Evolutionary conservation across 2,329 filamentous ascomycete species (phyloP).

Genomic region (Byssothecium circinans): DNA sequence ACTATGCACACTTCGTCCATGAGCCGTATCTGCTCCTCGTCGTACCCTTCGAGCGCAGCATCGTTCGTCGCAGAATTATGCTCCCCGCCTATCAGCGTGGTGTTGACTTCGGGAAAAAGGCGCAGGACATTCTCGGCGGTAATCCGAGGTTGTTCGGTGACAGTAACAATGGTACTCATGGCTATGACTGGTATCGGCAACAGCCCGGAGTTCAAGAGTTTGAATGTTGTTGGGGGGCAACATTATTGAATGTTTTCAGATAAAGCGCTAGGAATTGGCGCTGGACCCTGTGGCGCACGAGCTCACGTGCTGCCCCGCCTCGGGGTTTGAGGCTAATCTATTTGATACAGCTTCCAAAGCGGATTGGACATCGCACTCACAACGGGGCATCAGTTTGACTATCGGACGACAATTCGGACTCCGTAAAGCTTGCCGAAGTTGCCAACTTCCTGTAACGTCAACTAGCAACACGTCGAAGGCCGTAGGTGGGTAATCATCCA

Average conservation of each 20-base stretch:
- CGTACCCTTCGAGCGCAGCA: slow-evolving; percentile 80
- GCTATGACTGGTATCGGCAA: slow-evolving; percentile 11
- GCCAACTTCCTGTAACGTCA: too few species aligned
- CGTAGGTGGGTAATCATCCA: too few species aligned
- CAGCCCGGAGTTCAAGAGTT: background rate
- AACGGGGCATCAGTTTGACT: slow-evolving; percentile 44
- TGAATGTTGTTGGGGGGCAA: background rate
- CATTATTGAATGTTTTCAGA: background rate
- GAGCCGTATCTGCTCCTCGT: slow-evolving; percentile 94
- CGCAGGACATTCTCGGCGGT: slow-evolving; percentile 84
- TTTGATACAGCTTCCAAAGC: background rate
- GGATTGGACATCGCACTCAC: background rate
- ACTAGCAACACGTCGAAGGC: too few species aligned
- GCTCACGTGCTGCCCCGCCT: background rate
- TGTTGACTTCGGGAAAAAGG: slow-evolving; percentile 83
- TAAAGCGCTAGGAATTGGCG: slow-evolving; percentile 8
- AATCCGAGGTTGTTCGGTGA: slow-evolving; percentile 60
- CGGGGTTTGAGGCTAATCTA: background rate
- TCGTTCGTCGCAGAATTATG: slow-evolving; percentile 61
- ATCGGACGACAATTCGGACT: too few species aligned
- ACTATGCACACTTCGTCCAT: slow-evolving; percentile 99
- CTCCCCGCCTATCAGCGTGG: slow-evolving; percentile 61
- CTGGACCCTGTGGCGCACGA: slow-evolving; percentile 6
- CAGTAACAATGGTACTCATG: slow-evolving; percentile 38
- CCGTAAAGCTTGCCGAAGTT: too few species aligned